A percentile compares a stretch with the other conserved stretches of the same genome.
Conservation (phyloP, 805 yeast species). For the Wickerhamiella domercqiae region DNA sequence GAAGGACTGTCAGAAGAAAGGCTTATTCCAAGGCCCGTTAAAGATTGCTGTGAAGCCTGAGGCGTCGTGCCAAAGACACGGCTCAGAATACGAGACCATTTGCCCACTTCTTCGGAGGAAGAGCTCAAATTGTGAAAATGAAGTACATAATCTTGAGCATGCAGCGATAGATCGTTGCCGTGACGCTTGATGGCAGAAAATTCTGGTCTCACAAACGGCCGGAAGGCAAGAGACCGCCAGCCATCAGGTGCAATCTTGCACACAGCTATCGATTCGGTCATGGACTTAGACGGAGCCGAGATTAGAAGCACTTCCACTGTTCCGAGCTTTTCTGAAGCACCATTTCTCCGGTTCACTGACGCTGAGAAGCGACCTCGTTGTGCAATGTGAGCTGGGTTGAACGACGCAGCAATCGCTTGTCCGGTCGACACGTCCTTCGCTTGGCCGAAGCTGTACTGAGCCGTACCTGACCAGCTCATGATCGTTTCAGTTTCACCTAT, state of each 20-base stretch:
- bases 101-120: constrained; percentile 3
- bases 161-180: constrained; percentile 11
- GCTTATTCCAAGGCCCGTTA: constrained; percentile 11
- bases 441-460: constrained; percentile 6
- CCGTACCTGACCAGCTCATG: not conserved
- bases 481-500: not conserved
- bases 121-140: constrained; percentile 6
- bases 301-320: constrained; percentile 1
- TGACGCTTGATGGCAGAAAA: constrained; percentile 14
- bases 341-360: not conserved
- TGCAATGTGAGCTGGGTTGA: constrained; percentile 8
- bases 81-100: constrained; percentile 13
- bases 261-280: not conserved
- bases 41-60: constrained; percentile 1
- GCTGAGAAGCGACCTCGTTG: constrained; percentile 1
- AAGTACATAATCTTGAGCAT: constrained; percentile 7
- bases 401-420: constrained; percentile 8
- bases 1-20: not conserved
- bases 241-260: not conserved
- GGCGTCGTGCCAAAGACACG: constrained; percentile 6
- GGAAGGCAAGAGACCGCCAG: constrained; percentile 9
- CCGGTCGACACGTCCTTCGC: constrained; percentile 7
- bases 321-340: not conserved
- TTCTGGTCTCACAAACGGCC: constrained; percentile 8
- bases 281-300: not conserved